Percentiles rank a stretch among this genome's conserved stretches.
Conservation (phyloP, 2,329 filamentous ascomycete species). For the Arthrobotrys pseudoclavata region DNA sequence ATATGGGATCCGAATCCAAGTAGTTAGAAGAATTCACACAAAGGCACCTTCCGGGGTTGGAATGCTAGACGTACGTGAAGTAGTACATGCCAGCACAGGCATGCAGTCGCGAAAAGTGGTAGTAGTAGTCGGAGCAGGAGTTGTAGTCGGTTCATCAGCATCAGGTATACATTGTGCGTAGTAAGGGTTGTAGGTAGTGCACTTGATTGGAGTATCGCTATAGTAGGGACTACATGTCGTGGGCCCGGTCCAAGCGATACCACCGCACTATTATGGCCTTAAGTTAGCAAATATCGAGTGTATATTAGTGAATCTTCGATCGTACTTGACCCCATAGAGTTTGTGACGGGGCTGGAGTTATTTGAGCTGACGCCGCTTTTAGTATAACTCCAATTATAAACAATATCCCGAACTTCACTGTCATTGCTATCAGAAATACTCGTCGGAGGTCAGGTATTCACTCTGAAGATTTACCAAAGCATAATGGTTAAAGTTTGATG, state of each 20-base stretch:
- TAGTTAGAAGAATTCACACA: neutral
- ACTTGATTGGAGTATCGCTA: neutral
- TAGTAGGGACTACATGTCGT: neutral
- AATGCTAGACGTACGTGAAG: neutral
- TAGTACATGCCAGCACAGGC: slow-evolving; percentile 18
- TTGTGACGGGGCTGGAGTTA: slow-evolving; percentile 10
- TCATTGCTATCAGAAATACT: neutral
- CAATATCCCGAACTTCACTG: neutral
- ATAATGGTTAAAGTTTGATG: too few species aligned
- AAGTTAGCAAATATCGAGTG: neutral
- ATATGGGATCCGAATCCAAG: neutral
- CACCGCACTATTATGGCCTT: slow-evolving; percentile 1
- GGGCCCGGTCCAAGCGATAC: slow-evolving; percentile 15
- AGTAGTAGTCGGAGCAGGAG: neutral
- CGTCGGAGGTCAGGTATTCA: too few species aligned
- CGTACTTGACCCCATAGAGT: slow-evolving; percentile 1
- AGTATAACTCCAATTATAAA: neutral
- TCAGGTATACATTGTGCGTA: slow-evolving; percentile 24
- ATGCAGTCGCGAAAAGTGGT: slow-evolving; percentile 13
- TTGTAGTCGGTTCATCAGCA: neutral
- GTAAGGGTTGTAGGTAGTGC: slow-evolving; percentile 18
- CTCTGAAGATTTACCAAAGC: too few species aligned
- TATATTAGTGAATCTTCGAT: neutral
- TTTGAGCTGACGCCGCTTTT: neutral
- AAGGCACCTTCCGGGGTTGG: neutral